These are phyloP conservation scores for Coccinonectria pachysandricola DNA, from an alignment of 2,329 filamentous ascomycete genomes.

Conservation along the genomic window DNA sequence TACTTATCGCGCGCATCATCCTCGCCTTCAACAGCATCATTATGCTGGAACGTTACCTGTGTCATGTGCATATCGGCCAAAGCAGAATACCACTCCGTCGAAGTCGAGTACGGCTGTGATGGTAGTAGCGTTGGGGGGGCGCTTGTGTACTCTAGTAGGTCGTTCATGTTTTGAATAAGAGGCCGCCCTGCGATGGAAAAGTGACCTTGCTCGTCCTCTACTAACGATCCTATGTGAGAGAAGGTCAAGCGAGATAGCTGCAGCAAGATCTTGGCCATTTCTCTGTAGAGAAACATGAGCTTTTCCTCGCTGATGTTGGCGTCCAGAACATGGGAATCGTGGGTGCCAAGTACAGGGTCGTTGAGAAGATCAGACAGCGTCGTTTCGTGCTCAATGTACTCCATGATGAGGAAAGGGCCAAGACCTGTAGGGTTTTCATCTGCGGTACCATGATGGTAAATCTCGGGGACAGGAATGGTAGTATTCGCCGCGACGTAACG, in stretches of 20 bases:
- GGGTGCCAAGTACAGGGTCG: constrained; percentile 11
- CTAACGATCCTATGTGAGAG: constrained; percentile 27
- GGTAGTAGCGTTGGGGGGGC: constrained; percentile 15
- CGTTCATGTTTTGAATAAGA: constrained; percentile 30
- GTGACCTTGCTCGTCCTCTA: constrained; percentile 13
- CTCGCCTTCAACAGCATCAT: constrained; percentile 23
- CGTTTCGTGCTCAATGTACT: constrained; percentile 22
- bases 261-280: constrained; percentile 32
- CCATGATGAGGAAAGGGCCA: constrained; percentile 29
- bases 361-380: constrained; percentile 21
- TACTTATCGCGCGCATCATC: constrained; percentile 23
- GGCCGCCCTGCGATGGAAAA: constrained; percentile 23
- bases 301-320: constrained; percentile 22
- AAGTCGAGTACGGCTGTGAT: constrained; percentile 16
- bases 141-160: constrained; percentile 16
- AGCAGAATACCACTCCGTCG: constrained; percentile 23
- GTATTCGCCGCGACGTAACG: constrained; percentile 22
- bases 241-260: constrained; percentile 27
- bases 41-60: constrained; percentile 28
- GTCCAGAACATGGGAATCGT: constrained; percentile 23
- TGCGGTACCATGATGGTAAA: constrained; percentile 21
- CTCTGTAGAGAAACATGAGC: constrained; percentile 25
- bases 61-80: constrained; percentile 27
- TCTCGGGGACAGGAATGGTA: constrained; percentile 23
- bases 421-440: constrained; percentile 23